Percentiles rank a stretch among this genome's conserved stretches.
phyloP scores from a whole-genome alignment of 2,329 filamentous ascomycete genomes.

The Diaporthe velutina region DNA sequence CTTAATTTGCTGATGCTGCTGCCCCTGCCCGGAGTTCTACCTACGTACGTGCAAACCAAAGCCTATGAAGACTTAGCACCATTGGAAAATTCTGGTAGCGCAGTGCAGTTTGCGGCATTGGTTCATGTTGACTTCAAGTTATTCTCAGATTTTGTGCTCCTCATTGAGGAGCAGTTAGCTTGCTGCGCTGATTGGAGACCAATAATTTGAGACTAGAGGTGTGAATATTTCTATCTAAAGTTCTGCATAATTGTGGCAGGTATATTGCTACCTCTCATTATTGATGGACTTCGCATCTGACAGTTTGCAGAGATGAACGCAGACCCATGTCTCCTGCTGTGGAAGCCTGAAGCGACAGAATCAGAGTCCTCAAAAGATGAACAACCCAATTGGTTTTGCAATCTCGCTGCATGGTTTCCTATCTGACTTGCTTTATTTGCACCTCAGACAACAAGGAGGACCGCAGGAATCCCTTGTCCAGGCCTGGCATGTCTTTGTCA shows the following conservation, averaged over 20 bases:
- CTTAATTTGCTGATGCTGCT: not conserved
- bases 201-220: not conserved
- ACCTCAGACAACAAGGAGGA: constrained; percentile 15
- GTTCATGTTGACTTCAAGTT: not conserved
- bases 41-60: not conserved
- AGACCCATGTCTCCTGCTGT: not conserved
- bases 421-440: not conserved
- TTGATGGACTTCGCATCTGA: not conserved
- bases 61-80: not conserved
- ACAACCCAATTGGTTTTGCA: not conserved
- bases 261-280: not conserved
- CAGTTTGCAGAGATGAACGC: not conserved
- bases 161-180: not conserved
- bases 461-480: not conserved
- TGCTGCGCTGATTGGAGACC: not conserved
- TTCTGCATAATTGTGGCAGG: not conserved
- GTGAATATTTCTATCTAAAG: too few relatives aligned
- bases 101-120: not conserved
- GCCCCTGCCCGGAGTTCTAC: not conserved
- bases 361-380: too few relatives aligned
- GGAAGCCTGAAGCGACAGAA: not conserved
- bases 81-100: not conserved
- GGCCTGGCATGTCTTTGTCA: constrained; percentile 3
- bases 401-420: not conserved
- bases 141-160: not conserved